Evolutionary conservation across 306 rosid species (phyloP).

Genomic region (Vachellia pachyceras): DNA sequence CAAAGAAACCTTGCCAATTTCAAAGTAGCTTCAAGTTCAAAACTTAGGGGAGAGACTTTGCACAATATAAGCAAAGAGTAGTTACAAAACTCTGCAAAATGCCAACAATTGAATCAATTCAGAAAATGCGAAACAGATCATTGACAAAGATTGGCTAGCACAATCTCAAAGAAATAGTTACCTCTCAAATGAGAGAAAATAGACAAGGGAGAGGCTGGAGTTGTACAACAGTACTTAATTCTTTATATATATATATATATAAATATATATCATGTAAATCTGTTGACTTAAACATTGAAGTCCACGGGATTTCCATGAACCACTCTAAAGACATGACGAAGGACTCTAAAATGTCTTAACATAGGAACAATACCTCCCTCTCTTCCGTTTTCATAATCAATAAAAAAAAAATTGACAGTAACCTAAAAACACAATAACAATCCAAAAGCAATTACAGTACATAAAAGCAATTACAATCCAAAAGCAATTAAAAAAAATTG

Average conservation of each 20-base stretch:
- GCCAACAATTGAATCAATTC: conserved; percentile 19
- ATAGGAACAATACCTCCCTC: conserved; percentile 56
- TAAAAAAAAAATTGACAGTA: no score
- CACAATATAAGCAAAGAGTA: conserved; percentile 41
- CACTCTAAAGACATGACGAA: background rate
- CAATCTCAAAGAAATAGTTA: conserved; percentile 40
- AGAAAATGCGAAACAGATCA: conserved; percentile 1
- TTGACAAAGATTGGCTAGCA: conserved; percentile 18
- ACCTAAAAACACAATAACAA: no score
- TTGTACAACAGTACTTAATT: background rate
- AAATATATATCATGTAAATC: no score
- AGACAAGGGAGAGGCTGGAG: no score
- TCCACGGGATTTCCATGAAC: background rate
- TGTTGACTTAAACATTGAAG: background rate
- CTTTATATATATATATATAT: no score
- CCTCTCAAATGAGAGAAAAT: no score
- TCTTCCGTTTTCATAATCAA: no score
- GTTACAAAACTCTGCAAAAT: conserved; percentile 28
- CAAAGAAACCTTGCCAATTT: conserved; percentile 95
- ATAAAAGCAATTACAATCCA: no score
- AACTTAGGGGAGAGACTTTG: conserved; percentile 97
- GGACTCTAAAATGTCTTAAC: background rate
- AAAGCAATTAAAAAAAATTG: no score
- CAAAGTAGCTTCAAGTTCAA: conserved; percentile 98
- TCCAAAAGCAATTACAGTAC: no score